Conservation (phyloP, 2,329 filamentous ascomycete species). For the Leptodontidium sp. region DNA sequence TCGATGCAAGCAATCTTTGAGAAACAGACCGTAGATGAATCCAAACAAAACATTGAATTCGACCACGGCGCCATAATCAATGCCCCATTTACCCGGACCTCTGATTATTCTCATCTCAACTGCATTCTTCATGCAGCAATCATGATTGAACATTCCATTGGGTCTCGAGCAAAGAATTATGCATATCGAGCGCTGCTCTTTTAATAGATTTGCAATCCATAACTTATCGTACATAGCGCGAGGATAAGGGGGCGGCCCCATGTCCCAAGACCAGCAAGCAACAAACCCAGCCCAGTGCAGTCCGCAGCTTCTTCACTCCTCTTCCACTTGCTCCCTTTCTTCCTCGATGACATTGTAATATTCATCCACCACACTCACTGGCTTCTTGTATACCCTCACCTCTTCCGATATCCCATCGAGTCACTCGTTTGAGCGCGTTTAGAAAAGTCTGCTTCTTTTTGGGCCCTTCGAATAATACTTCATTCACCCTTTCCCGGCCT, state of each 20-base stretch:
- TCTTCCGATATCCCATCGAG: slow-evolving; percentile 35
- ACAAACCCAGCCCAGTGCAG: slow-evolving; percentile 22
- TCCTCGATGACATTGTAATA: slow-evolving; percentile 36
- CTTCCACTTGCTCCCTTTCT: slow-evolving; percentile 29
- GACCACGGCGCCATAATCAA: slow-evolving; percentile 24
- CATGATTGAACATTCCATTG: slow-evolving; percentile 38
- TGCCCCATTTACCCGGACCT: slow-evolving; percentile 22
- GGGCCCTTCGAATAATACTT: slow-evolving; percentile 35
- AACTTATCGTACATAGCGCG: slow-evolving; percentile 41
- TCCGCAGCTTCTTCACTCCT: slow-evolving; percentile 16
- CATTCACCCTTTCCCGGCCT: slow-evolving; percentile 1
- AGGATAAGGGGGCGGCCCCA: slow-evolving; percentile 40
- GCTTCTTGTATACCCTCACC: slow-evolving; percentile 40
- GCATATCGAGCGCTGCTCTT: slow-evolving; percentile 41
- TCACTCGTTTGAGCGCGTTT: slow-evolving; percentile 44
- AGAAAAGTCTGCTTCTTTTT: slow-evolving; percentile 37
- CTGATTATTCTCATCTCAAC: slow-evolving; percentile 35
- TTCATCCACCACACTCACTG: slow-evolving; percentile 37
- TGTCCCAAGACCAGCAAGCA: slow-evolving; percentile 30
- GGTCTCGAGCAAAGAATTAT: slow-evolving; percentile 34
- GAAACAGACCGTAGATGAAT: slow-evolving; percentile 20
- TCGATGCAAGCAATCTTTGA: slow-evolving; percentile 10
- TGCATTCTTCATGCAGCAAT: slow-evolving; percentile 39
- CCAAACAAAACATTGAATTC: slow-evolving; percentile 26
- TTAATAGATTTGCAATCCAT: slow-evolving; percentile 45